Evolutionary conservation across 179 eudicot species (phyloP), one percentile per base, ranked within the genome.

Genomic region (Heliamphora pulchella): DNA sequence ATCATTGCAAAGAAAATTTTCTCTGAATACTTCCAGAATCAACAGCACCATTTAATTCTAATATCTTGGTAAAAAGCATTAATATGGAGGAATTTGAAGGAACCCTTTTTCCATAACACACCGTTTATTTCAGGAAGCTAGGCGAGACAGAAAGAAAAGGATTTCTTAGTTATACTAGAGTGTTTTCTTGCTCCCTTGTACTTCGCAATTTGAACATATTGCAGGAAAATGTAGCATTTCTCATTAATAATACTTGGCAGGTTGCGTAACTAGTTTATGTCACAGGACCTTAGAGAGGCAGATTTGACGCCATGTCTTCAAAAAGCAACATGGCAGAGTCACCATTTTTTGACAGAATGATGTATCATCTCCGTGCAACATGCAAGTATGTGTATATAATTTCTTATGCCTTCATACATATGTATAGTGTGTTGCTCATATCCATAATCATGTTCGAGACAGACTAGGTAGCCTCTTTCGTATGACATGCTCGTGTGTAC

Each of bases 341-440:
- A 3, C 87, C 96, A 18, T 77, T 86, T 74, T 91, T 94, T 17
- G 83, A 77, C 80, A 88, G 80, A 57, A 82, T 94, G 87, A 87
- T 94, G 96, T 80, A 82, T 72, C 84, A 85, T 74, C 87, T 94
- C 79, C 92, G 97, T 54, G 77, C 92, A 83, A 78, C 85, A 0
- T 94, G 97, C 96, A 94, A 90, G 97, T 93, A 83, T 62, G 82
- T 39, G 4, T 70, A 54, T 22, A 5, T 14, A 2, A 53, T 15
- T 67, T 80, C 44, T 74, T 17, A 46, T 74, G 44, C 55, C 57
- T 63, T 41, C 17, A 55, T 4, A 75, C 13, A 18, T 65, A 11
- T 6, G 14, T 48, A 6, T 43, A 65, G 0, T 47, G 61, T 31
- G 18, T 76, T 14, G 22, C 13, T 46, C 47, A 41, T 43, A 5